Evolutionary conservation across 345 rosid genomes (phyloP), one percentile per base, ranked within the genome.

Genomic region (Boechera stricta): DNA sequence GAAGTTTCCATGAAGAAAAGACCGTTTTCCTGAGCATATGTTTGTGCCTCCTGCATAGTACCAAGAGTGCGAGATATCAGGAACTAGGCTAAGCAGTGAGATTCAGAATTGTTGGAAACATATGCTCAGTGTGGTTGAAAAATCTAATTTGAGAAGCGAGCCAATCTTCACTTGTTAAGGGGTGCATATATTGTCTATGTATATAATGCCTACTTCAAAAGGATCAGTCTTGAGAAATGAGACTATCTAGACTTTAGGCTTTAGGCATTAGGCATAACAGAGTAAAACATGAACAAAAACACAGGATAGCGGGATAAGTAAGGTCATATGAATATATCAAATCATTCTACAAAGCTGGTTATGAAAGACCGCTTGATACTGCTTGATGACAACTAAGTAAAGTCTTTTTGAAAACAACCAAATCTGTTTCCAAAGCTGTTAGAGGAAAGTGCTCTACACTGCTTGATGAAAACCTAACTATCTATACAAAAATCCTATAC

Each of bases 1-100:
- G 99, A 95, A 53, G 98, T 92, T 84, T 95, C 99, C 93, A 89
- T 87, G 79, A 92, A 95, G 90, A 95, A 95, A 70, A 95, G 96
- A 48, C 87, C 86, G 66, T 91, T 86, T 76, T 95, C 99, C 52
- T 88, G 86, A 13, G 98, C 97, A 87, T 88, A 95, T 21, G 79
- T 67, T 80, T 91, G 85, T 28, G 99, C 98, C 72, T 90, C 99
- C 99, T 95, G 86, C 81, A 77, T 44, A 75, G 33, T 35, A 47
- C 35, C 57, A 42, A 29, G 39, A 31, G 32, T 57, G 39, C 15
- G 32, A 39, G 64, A 52, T 38, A 55, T 55, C 60, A 69, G 10
- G 39, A 76, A 69, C 49, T 10, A 49, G 35, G 67, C 54, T 36
- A 10, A 67, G 44, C 67, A 67, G 42, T 52, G n/a, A 56, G 7